Percentiles rank a stretch among this genome's conserved stretches.
Evolutionary conservation across 306 rosid genomes (phyloP).

Genomic region (Rubus parviflorus): DNA sequence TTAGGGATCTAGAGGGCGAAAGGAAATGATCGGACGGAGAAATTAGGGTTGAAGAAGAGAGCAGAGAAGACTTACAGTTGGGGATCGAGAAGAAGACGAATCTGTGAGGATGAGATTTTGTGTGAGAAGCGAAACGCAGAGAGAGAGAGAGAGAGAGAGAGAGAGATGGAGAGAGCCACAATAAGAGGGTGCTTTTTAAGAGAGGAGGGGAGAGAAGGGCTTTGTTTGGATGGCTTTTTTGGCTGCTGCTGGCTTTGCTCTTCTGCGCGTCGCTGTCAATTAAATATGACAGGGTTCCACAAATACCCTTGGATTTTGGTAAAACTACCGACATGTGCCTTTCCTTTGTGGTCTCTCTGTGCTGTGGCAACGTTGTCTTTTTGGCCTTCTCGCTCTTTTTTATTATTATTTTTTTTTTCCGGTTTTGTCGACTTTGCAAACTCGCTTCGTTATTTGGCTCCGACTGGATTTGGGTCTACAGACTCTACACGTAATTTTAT

Average conservation of each 20-base stretch:
- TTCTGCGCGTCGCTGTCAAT: slow-evolving; percentile 60
- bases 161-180: slow-evolving; percentile 48
- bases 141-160: slow-evolving; percentile 22
- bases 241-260: slow-evolving; percentile 18
- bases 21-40: slow-evolving; percentile 17
- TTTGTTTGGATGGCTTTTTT: slow-evolving; percentile 45
- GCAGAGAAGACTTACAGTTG: slow-evolving; percentile 59
- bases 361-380: not conserved
- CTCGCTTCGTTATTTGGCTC: slow-evolving; percentile 21
- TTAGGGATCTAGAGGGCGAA: slow-evolving; percentile 56
- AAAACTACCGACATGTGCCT: slow-evolving; percentile 36
- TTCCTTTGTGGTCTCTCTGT: not conserved
- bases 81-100: slow-evolving; percentile 60
- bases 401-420: not conserved
- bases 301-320: slow-evolving; percentile 38
- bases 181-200: slow-evolving; percentile 36
- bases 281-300: slow-evolving; percentile 13
- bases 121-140: slow-evolving; percentile 54
- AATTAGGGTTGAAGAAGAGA: slow-evolving; percentile 22
- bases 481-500: not conserved
- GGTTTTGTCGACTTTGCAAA: slow-evolving; percentile 31
- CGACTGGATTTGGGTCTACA: not conserved
- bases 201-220: slow-evolving; percentile 47
- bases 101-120: slow-evolving; percentile 68
- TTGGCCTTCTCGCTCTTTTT: not conserved